Base-by-base conservation (phyloP, 2,329 filamentous ascomycete genomes). In the Shiraia bambusicola region DNA sequence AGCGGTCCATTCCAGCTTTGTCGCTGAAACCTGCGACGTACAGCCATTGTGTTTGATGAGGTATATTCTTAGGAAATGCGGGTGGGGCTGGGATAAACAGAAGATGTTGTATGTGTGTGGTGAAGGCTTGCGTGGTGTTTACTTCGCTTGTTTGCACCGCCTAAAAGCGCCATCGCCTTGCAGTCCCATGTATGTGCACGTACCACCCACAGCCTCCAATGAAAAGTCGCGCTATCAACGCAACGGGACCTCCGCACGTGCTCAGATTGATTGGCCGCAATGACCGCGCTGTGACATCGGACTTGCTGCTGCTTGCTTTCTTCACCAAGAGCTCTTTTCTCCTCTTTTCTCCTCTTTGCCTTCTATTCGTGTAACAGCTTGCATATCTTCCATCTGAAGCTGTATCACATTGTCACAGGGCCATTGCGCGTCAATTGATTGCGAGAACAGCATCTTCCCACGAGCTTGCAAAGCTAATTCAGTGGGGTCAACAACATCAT, bases 401-500 rank as follows among this genome's bases (percentile, higher is more conserved):
- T 51, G 43, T 40, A 43, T 29, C 34, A 28, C 19, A 43, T 33
- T 8, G 32, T 34, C 30, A 17, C 13, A 28, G 26, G 12, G 19
- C 25, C 27, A 34, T 40, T 26, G 14, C 14, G 31, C 33, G 37
- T 40, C 46, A 45, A 52, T 50, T 49, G 45, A 19, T 36, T 37
- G 25, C 32, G 40, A 31, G 16, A 37, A 31, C 13, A 34, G 37
- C 42, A 19, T 33, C 30, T 24, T 37, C 8, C 10, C 24, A 34
- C 35, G 27, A 48, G 42, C 52, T 50, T 40, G 36, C 27, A 27
- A 49, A 40, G 34, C 41, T 40, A 34, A 19, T 34, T 38, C 45
- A 47, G 56, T 40, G 47, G 53, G 47, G 44, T 40, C 26, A 26
- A 29, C 33, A 34, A 26, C 30, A 51, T 54, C 64, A 97, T 98